Conservation (phyloP, 2,329 filamentous ascomycete species). For the Esteya vermicola region DNA sequence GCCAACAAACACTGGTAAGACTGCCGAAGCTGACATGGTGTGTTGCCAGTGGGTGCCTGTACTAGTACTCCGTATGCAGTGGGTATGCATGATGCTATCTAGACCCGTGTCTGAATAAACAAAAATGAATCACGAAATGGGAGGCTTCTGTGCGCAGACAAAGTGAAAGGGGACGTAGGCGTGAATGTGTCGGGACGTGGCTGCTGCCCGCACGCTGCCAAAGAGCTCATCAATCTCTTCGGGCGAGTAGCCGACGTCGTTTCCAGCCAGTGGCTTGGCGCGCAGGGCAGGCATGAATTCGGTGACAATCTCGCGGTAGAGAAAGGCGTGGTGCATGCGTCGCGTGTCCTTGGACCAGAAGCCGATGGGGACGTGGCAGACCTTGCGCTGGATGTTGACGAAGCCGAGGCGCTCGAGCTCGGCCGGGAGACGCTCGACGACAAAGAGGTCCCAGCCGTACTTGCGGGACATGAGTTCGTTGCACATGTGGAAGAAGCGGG, state of each 20-base stretch:
- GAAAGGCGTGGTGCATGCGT: constrained; percentile 25
- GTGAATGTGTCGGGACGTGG: constrained; percentile 21
- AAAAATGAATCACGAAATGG: not conserved
- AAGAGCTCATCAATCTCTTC: constrained; percentile 19
- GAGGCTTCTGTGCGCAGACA: constrained; percentile 28
- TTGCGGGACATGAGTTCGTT: constrained; percentile 12
- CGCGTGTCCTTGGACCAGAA: constrained; percentile 26
- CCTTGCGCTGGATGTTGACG: constrained; percentile 23
- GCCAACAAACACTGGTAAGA: too few species aligned
- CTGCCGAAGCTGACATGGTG: too few species aligned
- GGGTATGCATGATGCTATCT: too few species aligned
- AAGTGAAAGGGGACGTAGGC: constrained; percentile 28
- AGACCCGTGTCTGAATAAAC: too few species aligned
- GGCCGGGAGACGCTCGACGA: constrained; percentile 17
- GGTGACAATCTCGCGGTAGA: constrained; percentile 23
- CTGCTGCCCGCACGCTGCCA: constrained; percentile 15
- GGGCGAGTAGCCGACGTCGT: constrained; percentile 18
- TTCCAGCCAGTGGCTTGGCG: constrained; percentile 24
- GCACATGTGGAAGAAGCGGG: constrained; percentile 15
- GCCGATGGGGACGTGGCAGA: constrained; percentile 30
- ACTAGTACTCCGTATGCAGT: too few species aligned
- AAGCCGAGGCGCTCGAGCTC: constrained; percentile 26
- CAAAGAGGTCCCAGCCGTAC: constrained; percentile 22
- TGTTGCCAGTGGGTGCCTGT: too few species aligned
- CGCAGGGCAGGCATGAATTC: constrained; percentile 25